Conservation (phyloP, 2,329 filamentous ascomycete genomes). For the Monilinia polystroma region DNA sequence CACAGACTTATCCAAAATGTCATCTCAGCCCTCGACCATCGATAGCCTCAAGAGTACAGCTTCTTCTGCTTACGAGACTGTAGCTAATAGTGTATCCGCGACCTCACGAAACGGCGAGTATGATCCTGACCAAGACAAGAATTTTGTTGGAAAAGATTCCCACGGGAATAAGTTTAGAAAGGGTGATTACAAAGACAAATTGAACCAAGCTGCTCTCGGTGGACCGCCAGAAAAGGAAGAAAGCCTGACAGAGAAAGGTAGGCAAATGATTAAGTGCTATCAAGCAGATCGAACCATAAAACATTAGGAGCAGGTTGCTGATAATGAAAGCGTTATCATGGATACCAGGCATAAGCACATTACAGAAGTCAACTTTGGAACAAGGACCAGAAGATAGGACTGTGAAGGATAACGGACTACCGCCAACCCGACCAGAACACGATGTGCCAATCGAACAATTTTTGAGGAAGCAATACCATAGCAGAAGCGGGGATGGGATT, state of each 20-base stretch:
- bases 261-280: background rate
- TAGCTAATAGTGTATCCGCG: slow-evolving; percentile 23
- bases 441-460: slow-evolving; percentile 40
- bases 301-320: slow-evolving; percentile 19
- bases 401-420: slow-evolving; percentile 19
- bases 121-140: slow-evolving; percentile 27
- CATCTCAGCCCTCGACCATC: slow-evolving; percentile 32
- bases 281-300: background rate
- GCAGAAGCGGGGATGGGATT: slow-evolving; percentile 31
- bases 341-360: slow-evolving; percentile 30
- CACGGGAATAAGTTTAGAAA: slow-evolving; percentile 32
- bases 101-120: slow-evolving; percentile 17
- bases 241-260: slow-evolving; percentile 33
- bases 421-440: slow-evolving; percentile 35
- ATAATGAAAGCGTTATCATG: slow-evolving; percentile 30
- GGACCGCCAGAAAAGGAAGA: slow-evolving; percentile 21
- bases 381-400: slow-evolving; percentile 24
- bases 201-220: slow-evolving; percentile 33
- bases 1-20: slow-evolving; percentile 27
- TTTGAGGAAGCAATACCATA: slow-evolving; percentile 36
- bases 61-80: slow-evolving; percentile 25
- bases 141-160: slow-evolving; percentile 28
- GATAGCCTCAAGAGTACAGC: slow-evolving; percentile 30
- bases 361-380: slow-evolving; percentile 25
- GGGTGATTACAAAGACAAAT: slow-evolving; percentile 34